These are phyloP conservation scores for Sporothrix luriei DNA, from an alignment of 2,329 filamentous ascomycete genomes.

Conservation along the genomic window DNA sequence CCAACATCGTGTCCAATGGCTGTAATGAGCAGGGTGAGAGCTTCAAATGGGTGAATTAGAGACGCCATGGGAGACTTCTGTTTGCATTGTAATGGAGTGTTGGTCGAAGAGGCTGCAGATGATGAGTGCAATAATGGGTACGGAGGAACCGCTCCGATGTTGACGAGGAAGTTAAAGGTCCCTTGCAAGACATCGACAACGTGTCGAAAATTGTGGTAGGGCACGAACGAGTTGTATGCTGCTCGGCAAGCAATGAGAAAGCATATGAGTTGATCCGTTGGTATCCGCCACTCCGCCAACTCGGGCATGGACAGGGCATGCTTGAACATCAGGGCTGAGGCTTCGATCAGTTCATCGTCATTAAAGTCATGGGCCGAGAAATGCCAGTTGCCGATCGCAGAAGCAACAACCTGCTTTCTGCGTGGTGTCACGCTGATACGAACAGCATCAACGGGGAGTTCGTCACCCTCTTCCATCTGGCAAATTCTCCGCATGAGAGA, in stretches of 20 bases:
- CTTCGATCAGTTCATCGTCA: conserved; percentile 87
- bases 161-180: conserved; percentile 84
- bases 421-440: conserved; percentile 69
- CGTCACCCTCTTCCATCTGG: conserved; percentile 60
- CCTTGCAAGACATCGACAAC: conserved; percentile 95
- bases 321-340: conserved; percentile 83
- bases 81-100: conserved; percentile 80
- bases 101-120: not conserved
- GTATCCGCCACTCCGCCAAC: conserved; percentile 76
- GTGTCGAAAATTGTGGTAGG: conserved; percentile 98
- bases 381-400: conserved; percentile 75
- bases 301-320: conserved; percentile 83
- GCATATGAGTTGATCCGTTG: conserved; percentile 78
- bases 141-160: conserved; percentile 72
- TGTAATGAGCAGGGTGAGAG: conserved; percentile 83
- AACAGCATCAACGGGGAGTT: conserved; percentile 64
- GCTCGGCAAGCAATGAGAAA: conserved; percentile 87
- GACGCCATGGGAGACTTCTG: conserved; percentile 69
- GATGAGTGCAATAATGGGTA: conserved; percentile 52
- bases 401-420: conserved; percentile 66
- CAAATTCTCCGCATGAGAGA: conserved; percentile 88
- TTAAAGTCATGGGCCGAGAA: conserved; percentile 89
- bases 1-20: conserved; percentile 98
- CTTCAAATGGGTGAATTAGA: conserved; percentile 83
- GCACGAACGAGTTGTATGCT: conserved; percentile 95